These are phyloP conservation scores for Candida boleticola DNA, from an alignment of 805 yeast species.

Conservation along the genomic window DNA sequence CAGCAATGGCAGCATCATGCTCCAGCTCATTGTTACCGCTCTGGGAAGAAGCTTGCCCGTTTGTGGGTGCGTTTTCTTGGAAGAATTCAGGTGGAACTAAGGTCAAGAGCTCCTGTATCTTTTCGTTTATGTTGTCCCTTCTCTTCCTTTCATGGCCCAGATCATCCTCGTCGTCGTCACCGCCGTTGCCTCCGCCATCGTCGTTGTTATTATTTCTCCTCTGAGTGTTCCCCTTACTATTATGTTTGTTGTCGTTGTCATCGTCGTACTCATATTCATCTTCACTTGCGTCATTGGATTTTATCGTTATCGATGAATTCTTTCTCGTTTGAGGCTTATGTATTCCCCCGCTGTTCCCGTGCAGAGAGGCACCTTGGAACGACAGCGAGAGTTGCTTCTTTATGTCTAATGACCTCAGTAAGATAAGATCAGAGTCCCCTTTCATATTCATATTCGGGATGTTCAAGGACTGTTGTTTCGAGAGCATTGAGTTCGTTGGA, in stretches of 20 bases:
- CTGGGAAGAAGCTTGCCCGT: constrained; percentile 7
- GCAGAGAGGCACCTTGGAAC: constrained; percentile 19
- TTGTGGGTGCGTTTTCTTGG: constrained; percentile 15
- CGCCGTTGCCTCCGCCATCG: constrained; percentile 18
- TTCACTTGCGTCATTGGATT: constrained; percentile 19
- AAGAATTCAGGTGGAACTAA: constrained; percentile 37
- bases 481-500: constrained; percentile 5
- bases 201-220: constrained; percentile 15
- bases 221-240: constrained; percentile 27
- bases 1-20: constrained; percentile 26
- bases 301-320: constrained; percentile 27
- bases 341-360: constrained; percentile 28
- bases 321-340: constrained; percentile 38
- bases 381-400: constrained; percentile 43
- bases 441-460: constrained; percentile 32
- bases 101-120: constrained; percentile 41
- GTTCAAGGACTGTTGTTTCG: constrained; percentile 13
- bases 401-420: constrained; percentile 34
- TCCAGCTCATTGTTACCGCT: constrained; percentile 10
- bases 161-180: constrained; percentile 37
- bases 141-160: constrained; percentile 41
- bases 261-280: constrained; percentile 10
- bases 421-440: constrained; percentile 18
- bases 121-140: constrained; percentile 44
- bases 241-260: constrained; percentile 9